Conservation (phyloP, 2,329 filamentous ascomycete genomes). For the Helminthosporium solani region DNA sequence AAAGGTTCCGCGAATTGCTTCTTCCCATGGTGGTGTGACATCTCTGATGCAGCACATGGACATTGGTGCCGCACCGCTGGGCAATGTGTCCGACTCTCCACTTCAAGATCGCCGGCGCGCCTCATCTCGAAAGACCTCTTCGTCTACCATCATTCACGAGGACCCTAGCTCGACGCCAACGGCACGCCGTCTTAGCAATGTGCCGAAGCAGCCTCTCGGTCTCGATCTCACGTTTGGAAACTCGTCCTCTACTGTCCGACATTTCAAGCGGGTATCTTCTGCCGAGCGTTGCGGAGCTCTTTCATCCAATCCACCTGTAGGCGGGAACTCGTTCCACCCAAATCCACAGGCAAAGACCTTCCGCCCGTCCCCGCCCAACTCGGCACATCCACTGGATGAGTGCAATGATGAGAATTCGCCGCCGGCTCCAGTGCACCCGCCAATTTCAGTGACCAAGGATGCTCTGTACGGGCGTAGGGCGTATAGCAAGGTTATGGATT, state of each 20-base stretch:
- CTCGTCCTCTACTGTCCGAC: constrained; percentile 83
- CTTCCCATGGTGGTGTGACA: constrained; percentile 37
- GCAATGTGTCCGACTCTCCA: constrained; percentile 41
- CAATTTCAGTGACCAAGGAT: constrained; percentile 66
- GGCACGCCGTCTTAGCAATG: constrained; percentile 46
- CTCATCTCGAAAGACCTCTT: constrained; percentile 41
- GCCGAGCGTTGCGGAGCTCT: constrained; percentile 42
- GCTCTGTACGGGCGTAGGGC: constrained; percentile 76
- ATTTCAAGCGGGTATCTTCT: constrained; percentile 87
- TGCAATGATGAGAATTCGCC: constrained; percentile 69
- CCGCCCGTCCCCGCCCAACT: constrained; percentile 37
- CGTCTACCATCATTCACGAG: constrained; percentile 40
- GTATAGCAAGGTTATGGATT: constrained; percentile 79
- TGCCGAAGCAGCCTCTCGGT: constrained; percentile 72
- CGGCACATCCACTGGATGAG: constrained; percentile 29
- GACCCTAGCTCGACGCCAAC: constrained; percentile 44
- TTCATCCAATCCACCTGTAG: constrained; percentile 33
- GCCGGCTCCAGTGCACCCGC: constrained; percentile 52
- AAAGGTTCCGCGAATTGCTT: constrained; percentile 50
- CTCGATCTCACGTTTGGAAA: constrained; percentile 94
- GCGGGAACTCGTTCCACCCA: constrained; percentile 31
- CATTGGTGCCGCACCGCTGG: constrained; percentile 47
- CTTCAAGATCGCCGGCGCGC: constrained; percentile 28
- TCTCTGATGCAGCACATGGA: constrained; percentile 46
- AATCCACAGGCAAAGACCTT: constrained; percentile 42